phyloP scores from a whole-genome alignment of 169 alveolate species.

The Perkinsus chesapeaki region DNA sequence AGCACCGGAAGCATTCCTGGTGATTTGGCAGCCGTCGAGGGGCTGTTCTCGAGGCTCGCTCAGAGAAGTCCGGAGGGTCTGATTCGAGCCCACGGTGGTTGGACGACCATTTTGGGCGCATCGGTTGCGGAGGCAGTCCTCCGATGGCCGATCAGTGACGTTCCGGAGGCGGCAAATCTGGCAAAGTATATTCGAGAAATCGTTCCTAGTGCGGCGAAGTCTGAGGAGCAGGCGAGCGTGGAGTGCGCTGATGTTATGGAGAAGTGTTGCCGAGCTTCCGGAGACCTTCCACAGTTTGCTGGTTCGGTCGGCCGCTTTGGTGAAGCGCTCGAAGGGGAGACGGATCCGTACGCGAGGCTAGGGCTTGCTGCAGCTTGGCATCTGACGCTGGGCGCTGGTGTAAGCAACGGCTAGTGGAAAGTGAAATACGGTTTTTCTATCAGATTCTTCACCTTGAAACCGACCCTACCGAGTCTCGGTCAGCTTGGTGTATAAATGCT shows the following conservation, averaged over 20 bases:
- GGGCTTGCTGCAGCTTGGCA: not conserved
- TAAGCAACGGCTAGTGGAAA: not conserved
- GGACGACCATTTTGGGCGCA: not conserved
- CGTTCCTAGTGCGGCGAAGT: not conserved
- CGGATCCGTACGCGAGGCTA: not conserved
- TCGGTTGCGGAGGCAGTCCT: not conserved
- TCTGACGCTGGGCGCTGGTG: not conserved
- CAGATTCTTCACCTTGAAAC: not conserved
- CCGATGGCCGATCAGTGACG: not conserved
- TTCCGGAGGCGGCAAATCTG: not conserved
- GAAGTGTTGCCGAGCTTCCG: not conserved
- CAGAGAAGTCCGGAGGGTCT: not conserved
- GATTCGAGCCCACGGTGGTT: not conserved
- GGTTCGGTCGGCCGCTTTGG: too few relatives aligned
- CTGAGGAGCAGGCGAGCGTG: not conserved
- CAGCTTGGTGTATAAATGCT: not conserved
- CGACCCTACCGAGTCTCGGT: not conserved
- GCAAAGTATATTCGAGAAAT: not conserved
- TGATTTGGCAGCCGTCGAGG: not conserved
- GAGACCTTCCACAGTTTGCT: not conserved
- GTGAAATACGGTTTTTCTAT: not conserved
- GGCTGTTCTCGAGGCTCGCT: not conserved
- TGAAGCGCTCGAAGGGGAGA: not conserved
- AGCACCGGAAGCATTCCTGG: not conserved
- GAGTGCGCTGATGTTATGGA: not conserved